phyloP scores from a whole-genome alignment of 306 rosid genomes.

The Abrus pulchellus region DNA sequence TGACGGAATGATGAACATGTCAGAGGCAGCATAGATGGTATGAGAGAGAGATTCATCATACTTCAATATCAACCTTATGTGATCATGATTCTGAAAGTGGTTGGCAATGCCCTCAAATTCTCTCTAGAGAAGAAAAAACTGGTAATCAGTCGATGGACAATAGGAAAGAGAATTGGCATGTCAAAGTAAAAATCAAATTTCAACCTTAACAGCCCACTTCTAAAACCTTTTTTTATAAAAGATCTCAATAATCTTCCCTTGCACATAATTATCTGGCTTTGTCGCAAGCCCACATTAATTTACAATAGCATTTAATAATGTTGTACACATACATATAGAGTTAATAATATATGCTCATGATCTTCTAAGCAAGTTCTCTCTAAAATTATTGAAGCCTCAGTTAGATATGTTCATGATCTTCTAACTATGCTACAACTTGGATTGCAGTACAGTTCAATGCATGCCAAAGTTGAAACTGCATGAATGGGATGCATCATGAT shows the following conservation, averaged over 20 bases:
- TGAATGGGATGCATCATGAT: background rate
- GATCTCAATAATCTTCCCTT: slow-evolving; percentile 32
- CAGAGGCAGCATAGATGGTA: slow-evolving; percentile 87
- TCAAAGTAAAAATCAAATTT: slow-evolving; percentile 17
- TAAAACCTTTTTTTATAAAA: background rate
- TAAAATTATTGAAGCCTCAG: background rate
- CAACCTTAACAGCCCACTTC: slow-evolving; percentile 33
- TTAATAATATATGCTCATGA: background rate
- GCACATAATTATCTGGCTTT: slow-evolving; percentile 10
- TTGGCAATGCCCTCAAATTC: slow-evolving; percentile 92
- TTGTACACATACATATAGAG: background rate
- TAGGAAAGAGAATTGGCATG: slow-evolving; percentile 35
- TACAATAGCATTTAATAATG: slow-evolving; percentile 1
- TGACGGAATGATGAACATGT: slow-evolving; percentile 95
- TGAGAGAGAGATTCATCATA: slow-evolving; percentile 95
- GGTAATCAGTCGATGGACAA: slow-evolving; percentile 45
- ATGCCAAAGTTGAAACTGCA: slow-evolving; percentile 29
- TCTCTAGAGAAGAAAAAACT: slow-evolving; percentile 60
- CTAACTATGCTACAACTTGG: background rate
- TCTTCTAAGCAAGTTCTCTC: background rate
- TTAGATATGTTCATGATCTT: background rate
- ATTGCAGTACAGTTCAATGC: slow-evolving; percentile 4
- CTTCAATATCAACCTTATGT: slow-evolving; percentile 77
- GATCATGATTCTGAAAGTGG: slow-evolving; percentile 81
- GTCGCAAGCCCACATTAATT: slow-evolving; percentile 17